Percentiles rank a stretch among this genome's conserved stretches.
phyloP scores from a whole-genome alignment of 2,329 filamentous ascomycete species.

The Diaporthe destruens region DNA sequence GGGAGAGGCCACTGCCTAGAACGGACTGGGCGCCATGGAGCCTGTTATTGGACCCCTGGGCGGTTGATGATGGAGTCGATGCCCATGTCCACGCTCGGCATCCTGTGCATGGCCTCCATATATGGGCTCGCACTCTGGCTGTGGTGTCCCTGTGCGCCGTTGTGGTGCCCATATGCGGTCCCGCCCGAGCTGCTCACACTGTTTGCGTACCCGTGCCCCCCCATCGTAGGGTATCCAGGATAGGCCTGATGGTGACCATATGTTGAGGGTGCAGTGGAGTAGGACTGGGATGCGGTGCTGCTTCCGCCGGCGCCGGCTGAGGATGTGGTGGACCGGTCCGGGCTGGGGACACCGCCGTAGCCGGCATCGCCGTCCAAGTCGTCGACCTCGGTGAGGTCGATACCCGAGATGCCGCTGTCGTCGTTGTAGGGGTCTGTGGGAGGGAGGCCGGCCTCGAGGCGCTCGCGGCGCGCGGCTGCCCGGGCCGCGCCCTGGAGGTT shows the following conservation, averaged over 20 bases:
- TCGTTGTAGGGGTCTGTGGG: conserved; percentile 69
- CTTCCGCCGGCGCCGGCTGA: conserved; percentile 56
- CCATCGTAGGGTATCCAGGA: conserved; percentile 47
- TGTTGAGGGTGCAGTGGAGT: conserved; percentile 40
- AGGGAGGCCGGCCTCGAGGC: conserved; percentile 62
- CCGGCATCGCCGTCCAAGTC: conserved; percentile 65
- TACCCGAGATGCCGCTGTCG: conserved; percentile 77
- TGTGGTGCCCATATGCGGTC: conserved; percentile 48
- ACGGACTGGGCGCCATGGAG: neutral
- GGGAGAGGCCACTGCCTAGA: neutral
- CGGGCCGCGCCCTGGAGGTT: conserved; percentile 80
- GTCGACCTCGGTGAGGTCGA: conserved; percentile 70
- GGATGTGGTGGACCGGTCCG: conserved; percentile 59
- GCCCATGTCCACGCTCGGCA: conserved; percentile 71
- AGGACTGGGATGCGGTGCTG: conserved; percentile 45
- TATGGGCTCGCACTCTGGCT: conserved; percentile 61
- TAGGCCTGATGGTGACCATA: conserved; percentile 45
- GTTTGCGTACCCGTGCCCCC: conserved; percentile 63
- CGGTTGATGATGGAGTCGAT: conserved; percentile 71
- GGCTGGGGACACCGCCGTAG: conserved; percentile 61
- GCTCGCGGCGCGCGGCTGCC: conserved; percentile 74
- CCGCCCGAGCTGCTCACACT: conserved; percentile 64
- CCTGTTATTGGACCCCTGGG: conserved; percentile 45
- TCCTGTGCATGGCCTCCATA: conserved; percentile 59
- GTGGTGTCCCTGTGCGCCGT: conserved; percentile 47